Conservation (phyloP, 768 basidiomycete species). For the Gyrodon lividus region DNA sequence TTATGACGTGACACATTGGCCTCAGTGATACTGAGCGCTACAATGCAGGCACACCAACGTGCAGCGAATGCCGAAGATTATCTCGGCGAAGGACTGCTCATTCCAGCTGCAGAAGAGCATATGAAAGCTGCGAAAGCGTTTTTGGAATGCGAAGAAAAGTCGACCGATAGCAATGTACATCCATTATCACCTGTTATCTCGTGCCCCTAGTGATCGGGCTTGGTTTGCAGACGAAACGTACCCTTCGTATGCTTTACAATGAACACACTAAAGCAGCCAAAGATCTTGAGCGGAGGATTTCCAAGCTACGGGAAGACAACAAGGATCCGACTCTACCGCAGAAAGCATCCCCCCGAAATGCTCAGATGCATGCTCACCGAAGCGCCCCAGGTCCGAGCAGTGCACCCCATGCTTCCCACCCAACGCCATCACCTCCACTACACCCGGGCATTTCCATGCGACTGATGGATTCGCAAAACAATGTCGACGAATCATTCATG, state of each 20-base stretch:
- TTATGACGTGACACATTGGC: background rate
- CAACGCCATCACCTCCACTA: conserved; percentile 46
- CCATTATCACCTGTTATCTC: background rate
- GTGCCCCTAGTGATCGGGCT: conserved; percentile 8
- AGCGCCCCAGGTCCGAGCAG: conserved; percentile 16
- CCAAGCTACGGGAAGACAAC: conserved; percentile 70
- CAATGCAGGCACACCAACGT: conserved; percentile 74
- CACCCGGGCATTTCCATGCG: conserved; percentile 37
- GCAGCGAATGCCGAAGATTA: conserved; percentile 79
- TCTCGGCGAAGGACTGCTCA: conserved; percentile 60
- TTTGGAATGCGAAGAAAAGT: conserved; percentile 67
- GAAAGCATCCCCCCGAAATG: conserved; percentile 38
- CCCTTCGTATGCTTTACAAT: conserved; percentile 69
- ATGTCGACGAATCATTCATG: conserved; percentile 89
- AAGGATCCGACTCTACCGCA: conserved; percentile 76
- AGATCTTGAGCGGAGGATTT: conserved; percentile 70
- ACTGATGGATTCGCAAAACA: conserved; percentile 53
- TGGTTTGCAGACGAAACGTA: conserved; percentile 64
- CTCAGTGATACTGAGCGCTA: conserved; percentile 7
- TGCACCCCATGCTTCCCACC: conserved; percentile 19
- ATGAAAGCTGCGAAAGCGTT: conserved; percentile 76
- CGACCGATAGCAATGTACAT: conserved; percentile 69
- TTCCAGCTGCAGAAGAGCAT: conserved; percentile 74
- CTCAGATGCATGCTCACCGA: conserved; percentile 24
- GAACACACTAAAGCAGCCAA: conserved; percentile 70